These are phyloP conservation scores for Toxicodendron radicans DNA, from an alignment of 345 rosid genomes.

Conservation along the genomic window DNA sequence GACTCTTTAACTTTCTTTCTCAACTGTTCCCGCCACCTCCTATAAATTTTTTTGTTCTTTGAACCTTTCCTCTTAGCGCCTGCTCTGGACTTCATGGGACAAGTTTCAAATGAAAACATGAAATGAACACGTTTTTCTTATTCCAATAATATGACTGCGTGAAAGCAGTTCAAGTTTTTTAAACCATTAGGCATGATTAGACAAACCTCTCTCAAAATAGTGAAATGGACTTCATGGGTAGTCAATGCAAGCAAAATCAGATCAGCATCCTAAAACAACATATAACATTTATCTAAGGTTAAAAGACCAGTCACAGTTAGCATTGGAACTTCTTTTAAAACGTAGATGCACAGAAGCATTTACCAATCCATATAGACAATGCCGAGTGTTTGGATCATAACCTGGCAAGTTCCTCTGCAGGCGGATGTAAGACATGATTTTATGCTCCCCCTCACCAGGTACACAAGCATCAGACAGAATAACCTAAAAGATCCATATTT, in stretches of 20 bases:
- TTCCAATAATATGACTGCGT: too few relatives aligned
- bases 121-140: too few relatives aligned
- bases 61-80: background rate
- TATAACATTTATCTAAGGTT: background rate
- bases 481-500: slow-evolving; percentile 20
- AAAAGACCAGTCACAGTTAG: background rate
- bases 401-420: slow-evolving; percentile 37
- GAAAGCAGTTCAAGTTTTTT: background rate
- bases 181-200: background rate
- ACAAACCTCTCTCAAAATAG: slow-evolving; percentile 39
- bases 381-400: slow-evolving; percentile 36
- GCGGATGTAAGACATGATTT: slow-evolving; percentile 40
- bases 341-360: background rate
- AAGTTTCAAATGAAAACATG: background rate
- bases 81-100: background rate
- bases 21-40: background rate
- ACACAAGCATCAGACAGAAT: slow-evolving; percentile 39
- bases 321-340: background rate
- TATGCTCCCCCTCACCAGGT: slow-evolving; percentile 44
- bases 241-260: slow-evolving; percentile 37
- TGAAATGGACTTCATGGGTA: slow-evolving; percentile 35
- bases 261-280: slow-evolving; percentile 37
- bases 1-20: background rate
- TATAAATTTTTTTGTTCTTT: background rate
- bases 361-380: slow-evolving; percentile 43